Conservation (phyloP, 2,329 filamentous ascomycete species). For the Orbilia ellipsospora region DNA sequence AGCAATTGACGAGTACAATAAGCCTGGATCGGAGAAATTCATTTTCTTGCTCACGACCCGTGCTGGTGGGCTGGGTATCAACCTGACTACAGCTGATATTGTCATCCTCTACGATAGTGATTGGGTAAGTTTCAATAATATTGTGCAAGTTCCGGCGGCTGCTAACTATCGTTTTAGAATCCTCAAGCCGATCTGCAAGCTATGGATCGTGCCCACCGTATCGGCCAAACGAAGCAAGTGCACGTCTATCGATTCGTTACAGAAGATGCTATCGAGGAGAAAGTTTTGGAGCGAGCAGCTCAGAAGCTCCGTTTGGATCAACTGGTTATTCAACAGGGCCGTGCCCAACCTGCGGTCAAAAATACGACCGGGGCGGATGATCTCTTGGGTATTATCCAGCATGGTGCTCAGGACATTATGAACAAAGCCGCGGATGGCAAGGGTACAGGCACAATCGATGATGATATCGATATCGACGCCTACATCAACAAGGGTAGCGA, state of each 20-base stretch:
- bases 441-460: constrained; percentile 68
- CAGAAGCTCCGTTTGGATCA: constrained; percentile 97
- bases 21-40: constrained; percentile 93
- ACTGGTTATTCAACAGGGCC: constrained; percentile 96
- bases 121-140: constrained; percentile 68
- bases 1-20: constrained; percentile 98
- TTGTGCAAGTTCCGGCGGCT: neutral
- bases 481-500: constrained; percentile 88
- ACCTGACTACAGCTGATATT: constrained; percentile 92
- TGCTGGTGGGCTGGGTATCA: constrained; percentile 95
- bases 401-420: constrained; percentile 96
- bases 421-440: constrained; percentile 72
- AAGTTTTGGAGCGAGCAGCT: constrained; percentile 93
- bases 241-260: constrained; percentile 97
- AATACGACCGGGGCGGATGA: constrained; percentile 87
- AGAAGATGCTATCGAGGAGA: constrained; percentile 97
- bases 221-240: constrained; percentile 98
- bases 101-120: constrained; percentile 97
- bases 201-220: constrained; percentile 98
- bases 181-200: constrained; percentile 97
- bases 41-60: constrained; percentile 94
- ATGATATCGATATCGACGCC: constrained; percentile 89
- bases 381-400: constrained; percentile 96
- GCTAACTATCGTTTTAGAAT: constrained; percentile 50
- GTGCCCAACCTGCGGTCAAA: constrained; percentile 89